A percentile compares a stretch with the other conserved stretches of the same genome.
Evolutionary conservation across 805 yeast genomes (phyloP).

Genomic region (Alloascoidea hylecoeti): DNA sequence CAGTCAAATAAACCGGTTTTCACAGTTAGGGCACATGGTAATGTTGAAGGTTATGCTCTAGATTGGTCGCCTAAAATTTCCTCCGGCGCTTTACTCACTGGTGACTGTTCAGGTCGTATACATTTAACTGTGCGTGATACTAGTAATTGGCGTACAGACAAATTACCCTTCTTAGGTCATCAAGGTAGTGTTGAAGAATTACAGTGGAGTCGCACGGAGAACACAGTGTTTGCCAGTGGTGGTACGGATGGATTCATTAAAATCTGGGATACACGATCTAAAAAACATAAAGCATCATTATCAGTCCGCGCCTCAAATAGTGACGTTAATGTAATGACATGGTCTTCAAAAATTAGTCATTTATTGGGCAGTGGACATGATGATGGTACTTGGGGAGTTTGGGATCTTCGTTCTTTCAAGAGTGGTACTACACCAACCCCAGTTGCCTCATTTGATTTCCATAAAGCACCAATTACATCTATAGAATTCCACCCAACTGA

Average conservation of each 20-base stretch:
- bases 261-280: slow-evolving; percentile 94
- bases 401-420: slow-evolving; percentile 87
- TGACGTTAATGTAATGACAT: slow-evolving; percentile 90
- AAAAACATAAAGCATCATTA: slow-evolving; percentile 82
- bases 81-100: slow-evolving; percentile 74
- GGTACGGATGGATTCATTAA: slow-evolving; percentile 87
- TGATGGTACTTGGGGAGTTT: slow-evolving; percentile 94
- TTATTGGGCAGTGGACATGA: slow-evolving; percentile 93
- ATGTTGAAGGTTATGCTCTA: slow-evolving; percentile 93
- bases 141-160: slow-evolving; percentile 75
- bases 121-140: slow-evolving; percentile 66
- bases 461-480: slow-evolving; percentile 84
- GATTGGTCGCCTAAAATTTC: slow-evolving; percentile 89
- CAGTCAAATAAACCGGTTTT: slow-evolving; percentile 66
- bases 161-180: slow-evolving; percentile 44
- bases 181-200: slow-evolving; percentile 80
- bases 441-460: slow-evolving; percentile 92
- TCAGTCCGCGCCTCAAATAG: slow-evolving; percentile 66
- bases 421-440: slow-evolving; percentile 43
- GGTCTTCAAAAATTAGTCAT: slow-evolving; percentile 83
- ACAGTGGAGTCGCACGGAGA: slow-evolving; percentile 90
- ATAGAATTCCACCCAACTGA: slow-evolving; percentile 91
- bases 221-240: slow-evolving; percentile 89
- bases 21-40: slow-evolving; percentile 75
- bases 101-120: slow-evolving; percentile 80